Evolutionary conservation across 2,329 filamentous ascomycete species (phyloP).

Genomic region (Xylariaceae sp.): DNA sequence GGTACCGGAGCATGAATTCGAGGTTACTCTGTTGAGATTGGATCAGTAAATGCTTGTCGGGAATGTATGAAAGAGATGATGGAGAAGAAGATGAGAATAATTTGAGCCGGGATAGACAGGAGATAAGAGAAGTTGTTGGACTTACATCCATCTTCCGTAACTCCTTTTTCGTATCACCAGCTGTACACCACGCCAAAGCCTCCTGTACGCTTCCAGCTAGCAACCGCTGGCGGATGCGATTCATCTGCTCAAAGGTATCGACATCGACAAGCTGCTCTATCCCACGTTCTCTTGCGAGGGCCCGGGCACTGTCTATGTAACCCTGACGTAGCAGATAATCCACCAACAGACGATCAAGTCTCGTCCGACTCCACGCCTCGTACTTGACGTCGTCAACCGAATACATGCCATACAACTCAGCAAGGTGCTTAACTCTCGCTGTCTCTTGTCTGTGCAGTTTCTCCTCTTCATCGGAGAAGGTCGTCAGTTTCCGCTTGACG

Average conservation of each 20-base stretch:
- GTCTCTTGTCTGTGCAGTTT: slow-evolving; percentile 70
- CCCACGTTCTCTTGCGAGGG: slow-evolving; percentile 68
- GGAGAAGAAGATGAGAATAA: no score
- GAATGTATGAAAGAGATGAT: no score
- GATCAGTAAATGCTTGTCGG: background rate
- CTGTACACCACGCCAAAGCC: slow-evolving; percentile 79
- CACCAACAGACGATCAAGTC: slow-evolving; percentile 81
- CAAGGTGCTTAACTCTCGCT: slow-evolving; percentile 74
- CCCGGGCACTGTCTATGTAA: slow-evolving; percentile 71
- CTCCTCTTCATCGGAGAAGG: slow-evolving; percentile 74
- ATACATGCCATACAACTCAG: slow-evolving; percentile 74
- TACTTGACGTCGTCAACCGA: slow-evolving; percentile 89
- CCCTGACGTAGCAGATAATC: slow-evolving; percentile 87
- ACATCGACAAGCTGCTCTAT: slow-evolving; percentile 84
- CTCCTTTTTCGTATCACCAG: slow-evolving; percentile 79
- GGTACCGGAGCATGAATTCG: slow-evolving; percentile 88
- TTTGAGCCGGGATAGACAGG: slow-evolving; percentile 1
- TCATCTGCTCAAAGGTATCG: slow-evolving; percentile 80
- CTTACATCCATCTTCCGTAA: slow-evolving; percentile 79
- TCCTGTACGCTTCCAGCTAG: slow-evolving; percentile 67
- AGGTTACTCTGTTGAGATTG: slow-evolving; percentile 48
- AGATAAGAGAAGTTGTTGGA: slow-evolving; percentile 4
- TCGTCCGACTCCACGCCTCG: slow-evolving; percentile 78
- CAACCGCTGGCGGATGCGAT: slow-evolving; percentile 71
- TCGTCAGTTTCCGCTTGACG: slow-evolving; percentile 81